These are phyloP conservation scores for Vanrija humicola DNA, from an alignment of 1,284 basidiomycete species.

Conservation along the genomic window DNA sequence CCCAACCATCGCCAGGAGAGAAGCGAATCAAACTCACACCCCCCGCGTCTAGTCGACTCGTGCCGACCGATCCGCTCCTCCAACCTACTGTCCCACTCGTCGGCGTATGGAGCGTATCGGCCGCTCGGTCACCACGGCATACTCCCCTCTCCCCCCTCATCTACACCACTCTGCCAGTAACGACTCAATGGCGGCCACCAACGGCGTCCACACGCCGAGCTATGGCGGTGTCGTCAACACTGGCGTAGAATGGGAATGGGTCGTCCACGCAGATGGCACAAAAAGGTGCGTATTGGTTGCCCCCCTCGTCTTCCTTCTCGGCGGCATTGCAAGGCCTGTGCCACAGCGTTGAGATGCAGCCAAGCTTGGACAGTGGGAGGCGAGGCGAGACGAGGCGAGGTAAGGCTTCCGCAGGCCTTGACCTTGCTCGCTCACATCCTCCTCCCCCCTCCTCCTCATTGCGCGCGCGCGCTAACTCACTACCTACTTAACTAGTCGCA, in stretches of 20 bases:
- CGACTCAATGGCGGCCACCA: constrained; percentile 25
- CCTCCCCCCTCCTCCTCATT: too few species aligned
- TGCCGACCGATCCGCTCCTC: too few species aligned
- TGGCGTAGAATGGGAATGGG: constrained; percentile 47
- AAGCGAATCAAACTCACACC: too few species aligned
- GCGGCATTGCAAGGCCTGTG: background rate
- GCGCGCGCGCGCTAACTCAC: constrained; percentile 2
- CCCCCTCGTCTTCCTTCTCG: too few species aligned
- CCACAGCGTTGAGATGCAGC: background rate
- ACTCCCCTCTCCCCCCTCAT: constrained; percentile 39
- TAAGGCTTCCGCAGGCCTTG: background rate
- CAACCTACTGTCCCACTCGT: background rate
- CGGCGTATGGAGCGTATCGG: constrained; percentile 14
- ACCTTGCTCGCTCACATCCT: too few species aligned
- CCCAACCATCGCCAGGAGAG: too few species aligned
- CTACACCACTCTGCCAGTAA: constrained; percentile 27
- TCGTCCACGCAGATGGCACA: constrained; percentile 34
- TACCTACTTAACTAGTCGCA: constrained; percentile 18
- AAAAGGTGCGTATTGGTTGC: constrained; percentile 29
- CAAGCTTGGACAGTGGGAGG: too few species aligned
- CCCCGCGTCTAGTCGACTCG: too few species aligned
- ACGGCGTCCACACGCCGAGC: constrained; percentile 52
- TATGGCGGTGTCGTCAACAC: constrained; percentile 58
- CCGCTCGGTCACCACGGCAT: constrained; percentile 22
- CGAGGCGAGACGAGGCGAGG: too few species aligned